Evolutionary conservation across 2,329 filamentous ascomycete species (phyloP), one percentile per base, ranked within the genome.

Genomic region (Trichothecium sympodiale): DNA sequence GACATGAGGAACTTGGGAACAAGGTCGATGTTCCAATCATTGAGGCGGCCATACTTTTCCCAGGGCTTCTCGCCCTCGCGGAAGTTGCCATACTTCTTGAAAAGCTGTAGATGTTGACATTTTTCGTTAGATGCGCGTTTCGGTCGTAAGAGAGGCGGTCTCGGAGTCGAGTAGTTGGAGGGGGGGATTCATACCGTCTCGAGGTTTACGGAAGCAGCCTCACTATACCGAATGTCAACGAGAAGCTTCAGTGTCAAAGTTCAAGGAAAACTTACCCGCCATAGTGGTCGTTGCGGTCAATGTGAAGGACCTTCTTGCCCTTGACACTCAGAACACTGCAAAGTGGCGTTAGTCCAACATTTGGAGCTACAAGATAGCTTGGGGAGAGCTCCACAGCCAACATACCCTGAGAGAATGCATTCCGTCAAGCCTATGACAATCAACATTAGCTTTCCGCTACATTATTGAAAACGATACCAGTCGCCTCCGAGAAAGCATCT

Each of bases 1-100:
- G 89, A 87, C 88, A 98, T 96, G 61, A 98, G 77, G 54, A 98
- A 80, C 74, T 98, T 98, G 48, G 91, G 89, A 33, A 98, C 88
- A 42, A 98, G 75, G 59, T 98, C 93, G 62, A 98, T 93, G 71
- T 95, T 96, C 91, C 91, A 98, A 74, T 96, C 89, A 66, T 95
- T 95, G 58, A 80, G 71, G 41, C 91, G 83, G 51, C 89, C 89
- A 61, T 95, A 96, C 64, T 94, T 88, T 71, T 93, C 89, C 91
- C 91, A 96, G 47, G 89, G 88, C 70, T 95, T 84, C 55, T 87
- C 80, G 49, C 83, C 84, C 43, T 72, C 59, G 41, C 65, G 59
- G 57, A 77, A 84, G 69, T 91, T 91, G 59, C 85, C 84, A 61
- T 94, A 93, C 62, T 88, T 93, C 70, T 91, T 94, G 76, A 94